Percentiles rank a stretch among this genome's conserved stretches.
Evolutionary conservation across 2,329 filamentous ascomycete genomes (phyloP).

Genomic region (Emergomyces pasteurianus): DNA sequence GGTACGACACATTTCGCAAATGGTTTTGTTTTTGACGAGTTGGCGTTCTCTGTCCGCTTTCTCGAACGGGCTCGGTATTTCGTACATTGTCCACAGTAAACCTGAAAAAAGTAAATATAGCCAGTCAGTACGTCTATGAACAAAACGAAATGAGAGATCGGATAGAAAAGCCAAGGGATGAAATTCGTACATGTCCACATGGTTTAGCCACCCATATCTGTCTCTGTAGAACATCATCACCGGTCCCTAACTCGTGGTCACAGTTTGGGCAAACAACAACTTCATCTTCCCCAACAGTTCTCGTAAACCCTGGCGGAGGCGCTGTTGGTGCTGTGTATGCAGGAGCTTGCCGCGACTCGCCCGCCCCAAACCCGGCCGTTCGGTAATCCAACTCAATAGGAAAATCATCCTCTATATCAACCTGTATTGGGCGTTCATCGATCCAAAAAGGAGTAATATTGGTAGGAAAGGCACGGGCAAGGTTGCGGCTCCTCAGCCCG

Average conservation of each 20-base stretch:
- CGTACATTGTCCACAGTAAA: slow-evolving; percentile 38
- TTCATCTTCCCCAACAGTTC: slow-evolving; percentile 59
- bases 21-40: slow-evolving; percentile 20
- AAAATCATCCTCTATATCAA: slow-evolving; percentile 18
- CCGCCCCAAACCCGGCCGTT: slow-evolving; percentile 29
- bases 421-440: slow-evolving; percentile 13
- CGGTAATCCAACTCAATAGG: slow-evolving; percentile 28
- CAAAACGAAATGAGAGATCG: slow-evolving; percentile 3
- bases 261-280: slow-evolving; percentile 78
- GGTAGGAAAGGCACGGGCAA: slow-evolving; percentile 6
- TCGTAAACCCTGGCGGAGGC: slow-evolving; percentile 65
- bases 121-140: neutral
- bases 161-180: slow-evolving; percentile 10
- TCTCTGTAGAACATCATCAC: slow-evolving; percentile 55
- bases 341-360: slow-evolving; percentile 12
- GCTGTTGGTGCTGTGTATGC: slow-evolving; percentile 52
- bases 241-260: slow-evolving; percentile 67
- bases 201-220: slow-evolving; percentile 86
- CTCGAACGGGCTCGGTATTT: slow-evolving; percentile 26
- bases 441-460: slow-evolving; percentile 16
- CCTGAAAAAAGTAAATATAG: slow-evolving; percentile 19
- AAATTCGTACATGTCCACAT: slow-evolving; percentile 70
- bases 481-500: slow-evolving; percentile 4
- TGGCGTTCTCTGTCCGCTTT: slow-evolving; percentile 18
- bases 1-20: slow-evolving; percentile 34